Conservation (phyloP, 1,139 yeast species). For the Kurtzmaniella natalensis region DNA sequence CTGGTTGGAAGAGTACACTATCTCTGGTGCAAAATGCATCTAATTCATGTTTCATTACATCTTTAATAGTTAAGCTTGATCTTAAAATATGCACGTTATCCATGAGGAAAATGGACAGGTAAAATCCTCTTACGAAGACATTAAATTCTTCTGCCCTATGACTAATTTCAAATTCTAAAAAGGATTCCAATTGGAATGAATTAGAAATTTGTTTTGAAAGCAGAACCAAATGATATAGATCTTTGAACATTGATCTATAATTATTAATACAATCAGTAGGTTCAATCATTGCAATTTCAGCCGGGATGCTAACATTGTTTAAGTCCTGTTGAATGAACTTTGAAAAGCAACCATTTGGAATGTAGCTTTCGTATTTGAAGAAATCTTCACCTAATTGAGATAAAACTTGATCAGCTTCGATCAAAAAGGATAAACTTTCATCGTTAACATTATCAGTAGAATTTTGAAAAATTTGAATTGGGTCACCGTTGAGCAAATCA, state of each 20-base stretch:
- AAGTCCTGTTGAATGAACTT: conserved; percentile 52
- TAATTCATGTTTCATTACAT: conserved; percentile 20
- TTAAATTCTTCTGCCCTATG: conserved; percentile 28
- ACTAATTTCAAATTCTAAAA: conserved; percentile 29
- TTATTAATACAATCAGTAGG: conserved; percentile 24
- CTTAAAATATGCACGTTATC: conserved; percentile 55
- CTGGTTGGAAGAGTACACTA: conserved; percentile 13
- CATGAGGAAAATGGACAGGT: conserved; percentile 56
- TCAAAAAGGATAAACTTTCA: background rate
- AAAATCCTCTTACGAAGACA: conserved; percentile 56
- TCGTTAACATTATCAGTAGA: conserved; percentile 4
- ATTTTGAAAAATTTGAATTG: conserved; percentile 16
- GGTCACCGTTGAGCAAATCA: background rate
- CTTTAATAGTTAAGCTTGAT: conserved; percentile 12
- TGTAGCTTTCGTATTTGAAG: conserved; percentile 5
- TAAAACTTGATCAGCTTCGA: background rate
- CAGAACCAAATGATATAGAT: conserved; percentile 21
- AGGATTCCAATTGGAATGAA: conserved; percentile 32
- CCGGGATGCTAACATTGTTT: conserved; percentile 58
- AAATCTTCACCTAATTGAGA: background rate
- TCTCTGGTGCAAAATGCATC: conserved; percentile 26
- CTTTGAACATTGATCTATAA: conserved; percentile 31
- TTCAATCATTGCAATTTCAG: conserved; percentile 27
- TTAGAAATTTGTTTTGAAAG: conserved; percentile 21
- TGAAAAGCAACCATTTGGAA: conserved; percentile 32